Evolutionary conservation across 225 moss, liverwort and hornwort species (phyloP), one percentile per base, ranked within the genome.

Genomic region (Sphagnum contortum): DNA sequence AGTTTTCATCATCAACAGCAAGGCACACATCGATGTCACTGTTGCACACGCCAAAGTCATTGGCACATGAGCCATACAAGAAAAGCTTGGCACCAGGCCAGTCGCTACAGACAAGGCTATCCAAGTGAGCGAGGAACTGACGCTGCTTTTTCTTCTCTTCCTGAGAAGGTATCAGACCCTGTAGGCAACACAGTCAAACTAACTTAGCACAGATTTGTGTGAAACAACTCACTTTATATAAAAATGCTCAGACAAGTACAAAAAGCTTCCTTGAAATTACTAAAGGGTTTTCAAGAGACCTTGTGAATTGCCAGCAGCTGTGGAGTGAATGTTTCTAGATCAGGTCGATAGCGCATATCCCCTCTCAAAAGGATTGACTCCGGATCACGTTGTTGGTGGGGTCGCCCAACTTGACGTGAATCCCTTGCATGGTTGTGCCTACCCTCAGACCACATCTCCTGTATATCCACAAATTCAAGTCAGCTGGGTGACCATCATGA

Each of bases 11-110:
- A 57, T 86, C 88, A 64, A 90, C 81, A 62, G 90, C 88, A 10
- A 96, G 70, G 70, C 96, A 96, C 46, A 96, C 77, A 85, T 96
- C 96, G 64, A 96, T 96, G 74, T 96, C 96, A 70, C 96, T 96
- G 74, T 96, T 96, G 79, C 96, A 81, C 44, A 96, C 96, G 56
- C 96, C 92, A 66, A 96, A 96, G 62, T 90, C 90, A 69, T 96
- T 96, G 48, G 96, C 92, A 78, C 96, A 96, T 55, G 96, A 96
- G 49, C 96, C 96, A 66, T 88, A 96, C 5, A 96, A 85, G 68
- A 86, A 96, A 7, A 92, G 88, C 76, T 72, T 83, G 60, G 92
- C 92, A 66, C 96, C 90, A 62, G 75, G 81, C 96, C 96, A 96
- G 61, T 96, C 88, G 61, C 88, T 82, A 48, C 90, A 72, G 58